These are phyloP conservation scores for Oryza coarctata DNA, from an alignment of 176 grass and related monocot species.

Conservation along the genomic window DNA sequence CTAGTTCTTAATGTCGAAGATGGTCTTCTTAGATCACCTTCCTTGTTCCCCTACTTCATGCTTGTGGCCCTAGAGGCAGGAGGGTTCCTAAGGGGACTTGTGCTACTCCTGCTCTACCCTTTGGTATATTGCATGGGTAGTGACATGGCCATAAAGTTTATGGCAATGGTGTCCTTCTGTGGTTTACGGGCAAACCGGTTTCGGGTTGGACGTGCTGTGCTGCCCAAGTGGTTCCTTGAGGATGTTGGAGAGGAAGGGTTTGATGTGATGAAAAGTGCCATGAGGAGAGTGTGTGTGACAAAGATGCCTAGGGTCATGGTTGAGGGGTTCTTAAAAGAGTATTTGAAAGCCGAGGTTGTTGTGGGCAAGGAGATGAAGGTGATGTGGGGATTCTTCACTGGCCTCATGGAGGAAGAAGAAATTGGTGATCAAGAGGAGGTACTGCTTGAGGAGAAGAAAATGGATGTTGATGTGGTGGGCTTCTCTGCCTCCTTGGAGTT, in stretches of 20 bases:
- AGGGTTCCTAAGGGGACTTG: constrained; percentile 44
- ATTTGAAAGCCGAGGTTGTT: constrained; percentile 41
- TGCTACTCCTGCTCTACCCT: constrained; percentile 51
- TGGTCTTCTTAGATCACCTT: constrained; percentile 19
- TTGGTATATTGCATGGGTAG: constrained; percentile 21
- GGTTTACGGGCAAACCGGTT: constrained; percentile 42
- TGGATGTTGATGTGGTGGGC: constrained; percentile 3
- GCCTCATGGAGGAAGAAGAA: constrained; percentile 36
- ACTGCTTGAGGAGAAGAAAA: not conserved
- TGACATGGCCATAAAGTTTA: constrained; percentile 1
- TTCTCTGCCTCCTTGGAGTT: constrained; percentile 32
- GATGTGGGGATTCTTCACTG: constrained; percentile 56
- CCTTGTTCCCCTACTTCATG: constrained; percentile 82
- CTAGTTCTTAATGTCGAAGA: constrained; percentile 47
- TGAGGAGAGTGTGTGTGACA: constrained; percentile 36
- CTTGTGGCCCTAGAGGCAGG: constrained; percentile 71
- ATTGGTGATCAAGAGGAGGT: not conserved
- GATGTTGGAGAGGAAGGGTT: constrained; percentile 41
- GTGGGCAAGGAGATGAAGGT: constrained; percentile 49
- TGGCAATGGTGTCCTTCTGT: constrained; percentile 58
- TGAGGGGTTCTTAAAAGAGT: constrained; percentile 58
- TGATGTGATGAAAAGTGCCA: constrained; percentile 12
- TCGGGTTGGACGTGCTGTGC: constrained; percentile 47
- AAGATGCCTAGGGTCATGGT: constrained; percentile 71
- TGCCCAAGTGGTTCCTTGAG: constrained; percentile 75